Conservation (phyloP, 2,329 filamentous ascomycete genomes). For the Canariomyces notabilis region DNA sequence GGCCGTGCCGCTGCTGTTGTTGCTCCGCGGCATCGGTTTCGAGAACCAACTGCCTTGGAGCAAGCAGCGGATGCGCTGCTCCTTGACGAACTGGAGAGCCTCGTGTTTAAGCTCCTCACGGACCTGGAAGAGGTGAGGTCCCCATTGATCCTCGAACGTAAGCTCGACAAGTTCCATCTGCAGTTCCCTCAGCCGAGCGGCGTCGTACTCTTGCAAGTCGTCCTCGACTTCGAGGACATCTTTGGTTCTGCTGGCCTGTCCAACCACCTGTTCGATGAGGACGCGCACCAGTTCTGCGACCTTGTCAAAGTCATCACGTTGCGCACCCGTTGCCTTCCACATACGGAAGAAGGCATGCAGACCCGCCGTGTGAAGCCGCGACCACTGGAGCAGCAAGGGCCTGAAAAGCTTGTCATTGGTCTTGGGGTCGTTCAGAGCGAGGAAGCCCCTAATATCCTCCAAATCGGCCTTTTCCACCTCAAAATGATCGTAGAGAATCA, state of each 20-base stretch:
- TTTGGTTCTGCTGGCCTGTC: slow-evolving; percentile 72
- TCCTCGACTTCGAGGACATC: slow-evolving; percentile 86
- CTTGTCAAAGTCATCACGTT: slow-evolving; percentile 85
- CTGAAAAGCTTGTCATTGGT: slow-evolving; percentile 83
- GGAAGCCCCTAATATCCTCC: slow-evolving; percentile 71
- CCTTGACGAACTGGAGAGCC: slow-evolving; percentile 92
- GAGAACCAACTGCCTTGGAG: slow-evolving; percentile 86
- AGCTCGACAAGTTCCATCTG: slow-evolving; percentile 92
- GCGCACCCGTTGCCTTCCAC: slow-evolving; percentile 86
- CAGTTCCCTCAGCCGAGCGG: slow-evolving; percentile 69
- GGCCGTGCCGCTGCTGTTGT: slow-evolving; percentile 32
- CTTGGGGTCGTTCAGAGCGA: slow-evolving; percentile 66
- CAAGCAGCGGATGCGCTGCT: slow-evolving; percentile 87
- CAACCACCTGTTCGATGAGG: slow-evolving; percentile 82
- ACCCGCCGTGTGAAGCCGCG: slow-evolving; percentile 77
- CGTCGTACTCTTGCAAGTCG: slow-evolving; percentile 79
- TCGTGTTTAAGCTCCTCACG: slow-evolving; percentile 87
- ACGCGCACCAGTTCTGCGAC: slow-evolving; percentile 88
- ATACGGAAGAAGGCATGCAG: slow-evolving; percentile 83
- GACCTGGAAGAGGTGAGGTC: slow-evolving; percentile 81
- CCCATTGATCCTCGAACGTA: slow-evolving; percentile 93
- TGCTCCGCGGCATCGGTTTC: slow-evolving; percentile 35
- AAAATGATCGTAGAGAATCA: slow-evolving; percentile 91
- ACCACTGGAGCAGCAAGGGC: slow-evolving; percentile 89
- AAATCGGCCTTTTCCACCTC: slow-evolving; percentile 81